phyloP scores from a whole-genome alignment of 2,329 filamentous ascomycete species.

The Phyllosticta capitalensis region DNA sequence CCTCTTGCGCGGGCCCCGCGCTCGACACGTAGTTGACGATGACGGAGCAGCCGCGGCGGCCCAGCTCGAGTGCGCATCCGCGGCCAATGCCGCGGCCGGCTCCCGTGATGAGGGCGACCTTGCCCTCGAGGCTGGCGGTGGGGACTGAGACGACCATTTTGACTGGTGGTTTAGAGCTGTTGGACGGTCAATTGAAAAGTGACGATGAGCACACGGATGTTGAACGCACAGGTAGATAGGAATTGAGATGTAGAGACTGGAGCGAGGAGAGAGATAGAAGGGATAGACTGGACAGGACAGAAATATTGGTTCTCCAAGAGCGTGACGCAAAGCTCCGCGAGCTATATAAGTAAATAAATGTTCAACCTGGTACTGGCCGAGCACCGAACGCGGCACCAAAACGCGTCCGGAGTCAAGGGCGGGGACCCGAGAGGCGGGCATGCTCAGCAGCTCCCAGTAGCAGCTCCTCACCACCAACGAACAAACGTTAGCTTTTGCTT shows the following conservation, averaged over 20 bases:
- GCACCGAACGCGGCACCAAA: not conserved
- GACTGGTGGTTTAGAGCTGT: conserved; percentile 13
- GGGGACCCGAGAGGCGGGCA: not conserved
- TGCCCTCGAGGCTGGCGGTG: conserved; percentile 41
- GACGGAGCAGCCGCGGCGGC: conserved; percentile 53
- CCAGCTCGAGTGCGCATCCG: conserved; percentile 58
- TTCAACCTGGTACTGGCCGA: not conserved
- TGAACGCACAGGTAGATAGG: not conserved
- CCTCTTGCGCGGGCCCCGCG: conserved; percentile 39
- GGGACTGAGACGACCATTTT: conserved; percentile 34
- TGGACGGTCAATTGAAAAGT: not conserved
- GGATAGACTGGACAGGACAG: not conserved
- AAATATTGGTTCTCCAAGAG: not conserved
- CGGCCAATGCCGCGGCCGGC: conserved; percentile 56
- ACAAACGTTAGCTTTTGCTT: not conserved
- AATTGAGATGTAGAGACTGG: not conserved
- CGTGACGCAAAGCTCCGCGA: not conserved
- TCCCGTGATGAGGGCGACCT: conserved; percentile 53
- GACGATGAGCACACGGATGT: not conserved
- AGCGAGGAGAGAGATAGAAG: not conserved
- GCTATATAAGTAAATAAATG: not conserved
- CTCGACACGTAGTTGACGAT: conserved; percentile 57
- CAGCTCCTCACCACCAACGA: not conserved
- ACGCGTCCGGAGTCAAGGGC: not conserved
- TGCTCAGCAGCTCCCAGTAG: not conserved